Conservation (phyloP, 2,329 filamentous ascomycete genomes). For the Neonectria hederae region DNA sequence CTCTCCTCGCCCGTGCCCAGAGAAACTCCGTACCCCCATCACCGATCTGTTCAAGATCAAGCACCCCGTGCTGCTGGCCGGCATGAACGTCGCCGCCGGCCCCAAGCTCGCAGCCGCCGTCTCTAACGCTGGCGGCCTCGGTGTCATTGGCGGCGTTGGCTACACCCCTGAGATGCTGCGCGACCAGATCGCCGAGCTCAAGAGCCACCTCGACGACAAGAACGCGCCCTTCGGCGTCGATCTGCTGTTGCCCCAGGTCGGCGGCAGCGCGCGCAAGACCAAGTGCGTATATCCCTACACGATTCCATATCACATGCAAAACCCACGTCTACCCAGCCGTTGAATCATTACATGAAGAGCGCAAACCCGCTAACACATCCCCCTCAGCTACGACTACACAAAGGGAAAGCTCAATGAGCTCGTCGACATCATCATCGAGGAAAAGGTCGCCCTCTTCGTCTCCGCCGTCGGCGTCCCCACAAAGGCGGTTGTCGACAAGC, state of each 20-base stretch:
- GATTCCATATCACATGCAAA: conserved; percentile 36
- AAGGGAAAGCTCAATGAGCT: conserved; percentile 97
- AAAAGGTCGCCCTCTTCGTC: conserved; percentile 91
- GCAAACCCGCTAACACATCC: conserved; percentile 21
- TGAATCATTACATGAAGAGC: too few relatives aligned
- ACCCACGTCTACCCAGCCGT: too few relatives aligned
- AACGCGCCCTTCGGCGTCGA: conserved; percentile 96
- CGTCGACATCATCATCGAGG: conserved; percentile 91
- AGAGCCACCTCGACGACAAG: conserved; percentile 87
- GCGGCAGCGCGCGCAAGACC: conserved; percentile 92
- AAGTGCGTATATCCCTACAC: conserved; percentile 65
- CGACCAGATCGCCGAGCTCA: conserved; percentile 95
- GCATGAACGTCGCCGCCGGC: conserved; percentile 99
- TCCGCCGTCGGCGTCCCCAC: conserved; percentile 95
- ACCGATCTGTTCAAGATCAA: conserved; percentile 99
- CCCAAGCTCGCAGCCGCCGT: conserved; percentile 96
- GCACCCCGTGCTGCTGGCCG: conserved; percentile 93
- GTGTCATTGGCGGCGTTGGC: conserved; percentile 93
- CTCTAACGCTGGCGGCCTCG: conserved; percentile 94
- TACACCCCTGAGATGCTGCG: conserved; percentile 98
- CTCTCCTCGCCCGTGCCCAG: conserved; percentile 32
- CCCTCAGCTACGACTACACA: conserved; percentile 95
- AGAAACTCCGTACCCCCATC: conserved; percentile 82
- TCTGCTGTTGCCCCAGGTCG: conserved; percentile 91
- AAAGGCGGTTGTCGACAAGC: conserved; percentile 85